Evolutionary conservation across 495 filamentous ascomycete species (phyloP).

Genomic region (Polyplosphaeria fusca): DNA sequence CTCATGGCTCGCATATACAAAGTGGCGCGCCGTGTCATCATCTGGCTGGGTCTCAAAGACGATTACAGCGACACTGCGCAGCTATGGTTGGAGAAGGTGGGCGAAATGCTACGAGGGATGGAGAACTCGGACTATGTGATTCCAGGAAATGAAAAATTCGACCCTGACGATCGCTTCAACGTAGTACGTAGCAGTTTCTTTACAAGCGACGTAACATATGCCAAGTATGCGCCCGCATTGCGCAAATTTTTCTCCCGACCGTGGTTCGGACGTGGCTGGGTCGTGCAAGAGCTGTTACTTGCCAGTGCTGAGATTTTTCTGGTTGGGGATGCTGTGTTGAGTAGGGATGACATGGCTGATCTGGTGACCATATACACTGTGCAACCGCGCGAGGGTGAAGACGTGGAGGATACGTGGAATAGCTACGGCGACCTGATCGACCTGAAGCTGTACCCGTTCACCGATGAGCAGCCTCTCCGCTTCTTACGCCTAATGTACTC

Average conservation of each 20-base stretch:
- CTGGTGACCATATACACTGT: background rate
- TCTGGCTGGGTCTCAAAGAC: conserved; percentile 8
- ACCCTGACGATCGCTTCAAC: background rate
- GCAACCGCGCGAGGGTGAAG: background rate
- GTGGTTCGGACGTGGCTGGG: conserved; percentile 4
- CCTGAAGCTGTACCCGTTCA: background rate
- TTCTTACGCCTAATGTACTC: background rate
- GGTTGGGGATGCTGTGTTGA: background rate
- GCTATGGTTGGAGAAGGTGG: background rate
- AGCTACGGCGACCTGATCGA: conserved; percentile 6
- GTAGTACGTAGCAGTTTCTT: background rate
- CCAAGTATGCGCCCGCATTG: background rate
- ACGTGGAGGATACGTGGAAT: background rate
- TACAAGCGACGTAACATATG: background rate
- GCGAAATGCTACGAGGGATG: background rate
- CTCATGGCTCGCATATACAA: conserved; percentile 10
- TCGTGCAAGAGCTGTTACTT: conserved; percentile 6
- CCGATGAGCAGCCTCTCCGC: conserved; percentile 1
- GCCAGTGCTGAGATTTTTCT: background rate
- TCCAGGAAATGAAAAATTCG: background rate
- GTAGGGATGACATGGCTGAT: conserved; percentile 1
- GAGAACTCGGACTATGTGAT: background rate
- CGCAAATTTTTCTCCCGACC: conserved; percentile 2
- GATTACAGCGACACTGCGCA: background rate
- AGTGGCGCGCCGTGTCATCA: background rate